Evolutionary conservation across 495 filamentous ascomycete species (phyloP).

Genomic region (Hypoxylon intermedium): DNA sequence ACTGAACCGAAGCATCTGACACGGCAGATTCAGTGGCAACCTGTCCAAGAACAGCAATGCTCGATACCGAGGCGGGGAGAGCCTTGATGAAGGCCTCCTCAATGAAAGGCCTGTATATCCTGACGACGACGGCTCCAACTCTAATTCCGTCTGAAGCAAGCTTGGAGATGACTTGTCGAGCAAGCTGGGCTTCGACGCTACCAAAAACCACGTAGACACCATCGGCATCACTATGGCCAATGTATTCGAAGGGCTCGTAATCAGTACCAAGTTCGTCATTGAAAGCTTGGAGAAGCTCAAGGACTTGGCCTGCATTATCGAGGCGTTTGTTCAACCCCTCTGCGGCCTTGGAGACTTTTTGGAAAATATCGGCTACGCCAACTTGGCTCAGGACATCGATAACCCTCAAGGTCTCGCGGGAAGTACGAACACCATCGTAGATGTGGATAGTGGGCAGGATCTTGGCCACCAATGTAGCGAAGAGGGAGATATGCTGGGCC

Average conservation of each 20-base stretch:
- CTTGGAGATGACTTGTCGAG: slow-evolving; percentile 78
- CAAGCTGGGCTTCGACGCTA: slow-evolving; percentile 84
- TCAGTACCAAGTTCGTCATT: slow-evolving; percentile 93
- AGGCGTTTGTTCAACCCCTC: slow-evolving; percentile 72
- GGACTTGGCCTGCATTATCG: slow-evolving; percentile 74
- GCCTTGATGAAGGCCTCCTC: slow-evolving; percentile 88
- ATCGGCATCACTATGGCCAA: slow-evolving; percentile 78
- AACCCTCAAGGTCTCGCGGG: slow-evolving; percentile 83
- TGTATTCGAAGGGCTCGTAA: slow-evolving; percentile 92
- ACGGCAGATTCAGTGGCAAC: slow-evolving; percentile 60
- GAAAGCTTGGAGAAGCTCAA: slow-evolving; percentile 77
- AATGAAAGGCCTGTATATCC: slow-evolving; percentile 91
- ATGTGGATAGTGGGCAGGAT: slow-evolving; percentile 86
- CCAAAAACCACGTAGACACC: slow-evolving; percentile 90
- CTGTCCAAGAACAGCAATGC: slow-evolving; percentile 72
- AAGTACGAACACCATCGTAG: slow-evolving; percentile 88
- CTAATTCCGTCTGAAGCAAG: slow-evolving; percentile 73
- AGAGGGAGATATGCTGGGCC: slow-evolving; percentile 91
- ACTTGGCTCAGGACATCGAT: slow-evolving; percentile 81
- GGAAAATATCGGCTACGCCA: slow-evolving; percentile 73
- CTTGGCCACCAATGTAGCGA: slow-evolving; percentile 81
- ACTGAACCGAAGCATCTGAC: slow-evolving; percentile 75
- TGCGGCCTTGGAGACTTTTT: slow-evolving; percentile 65
- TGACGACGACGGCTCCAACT: slow-evolving; percentile 87
- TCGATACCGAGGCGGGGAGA: slow-evolving; percentile 76